These are phyloP conservation scores for Phaffia australis DNA, from an alignment of 768 basidiomycete species.

Conservation along the genomic window DNA sequence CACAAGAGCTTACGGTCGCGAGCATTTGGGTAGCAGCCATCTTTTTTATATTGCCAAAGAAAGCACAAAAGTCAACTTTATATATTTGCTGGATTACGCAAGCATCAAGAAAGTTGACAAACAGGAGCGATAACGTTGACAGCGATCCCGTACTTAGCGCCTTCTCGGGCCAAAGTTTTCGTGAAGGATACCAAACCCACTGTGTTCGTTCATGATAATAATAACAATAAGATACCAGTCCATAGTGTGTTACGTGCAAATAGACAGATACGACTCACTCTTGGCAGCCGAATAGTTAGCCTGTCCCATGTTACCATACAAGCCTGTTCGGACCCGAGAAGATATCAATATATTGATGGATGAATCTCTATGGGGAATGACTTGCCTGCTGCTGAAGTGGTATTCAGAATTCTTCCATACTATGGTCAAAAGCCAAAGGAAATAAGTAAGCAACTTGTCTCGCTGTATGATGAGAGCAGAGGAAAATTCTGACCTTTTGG, in stretches of 20 bases:
- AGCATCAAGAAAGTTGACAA: no score
- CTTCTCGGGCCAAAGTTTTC: slow-evolving; percentile 83
- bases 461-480: neutral
- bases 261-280: slow-evolving; percentile 39
- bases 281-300: slow-evolving; percentile 97
- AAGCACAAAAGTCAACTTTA: neutral
- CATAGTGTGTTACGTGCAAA: neutral
- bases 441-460: neutral
- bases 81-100: neutral
- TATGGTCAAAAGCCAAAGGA: slow-evolving; percentile 32
- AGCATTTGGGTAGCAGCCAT: slow-evolving; percentile 5
- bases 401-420: slow-evolving; percentile 84
- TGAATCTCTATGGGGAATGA: neutral
- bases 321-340: slow-evolving; percentile 87
- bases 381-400: slow-evolving; percentile 13
- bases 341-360: neutral
- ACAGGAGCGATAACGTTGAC: slow-evolving; percentile 25
- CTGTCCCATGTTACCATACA: slow-evolving; percentile 94
- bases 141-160: slow-evolving; percentile 55
- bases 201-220: no score
- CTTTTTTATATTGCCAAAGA: neutral
- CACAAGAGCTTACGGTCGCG: neutral
- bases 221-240: no score
- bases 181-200: slow-evolving; percentile 85
- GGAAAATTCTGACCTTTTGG: slow-evolving; percentile 35